These are phyloP conservation scores for Mrakiaceae sp. DNA, from an alignment of 1,284 basidiomycete species.

Conservation along the genomic window DNA sequence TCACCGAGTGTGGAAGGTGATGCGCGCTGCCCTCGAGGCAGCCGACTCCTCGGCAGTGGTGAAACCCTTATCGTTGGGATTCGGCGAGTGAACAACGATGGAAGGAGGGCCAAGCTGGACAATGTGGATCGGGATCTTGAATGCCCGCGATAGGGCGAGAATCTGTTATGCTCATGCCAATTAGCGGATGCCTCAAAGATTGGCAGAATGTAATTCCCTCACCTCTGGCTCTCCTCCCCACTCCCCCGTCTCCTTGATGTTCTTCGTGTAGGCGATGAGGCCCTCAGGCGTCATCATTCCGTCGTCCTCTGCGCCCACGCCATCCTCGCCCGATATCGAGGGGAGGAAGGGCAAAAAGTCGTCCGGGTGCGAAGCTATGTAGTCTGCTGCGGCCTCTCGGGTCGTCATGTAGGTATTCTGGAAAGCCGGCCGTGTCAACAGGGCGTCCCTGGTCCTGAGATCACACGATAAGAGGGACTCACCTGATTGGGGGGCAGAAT, in stretches of 20 bases:
- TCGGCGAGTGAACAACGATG: slow-evolving; percentile 57
- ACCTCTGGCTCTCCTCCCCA: slow-evolving; percentile 60
- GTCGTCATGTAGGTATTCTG: slow-evolving; percentile 34
- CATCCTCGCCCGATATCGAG: slow-evolving; percentile 60
- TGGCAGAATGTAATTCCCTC: slow-evolving; percentile 18
- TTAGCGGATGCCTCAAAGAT: too few species aligned
- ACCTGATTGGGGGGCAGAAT: slow-evolving; percentile 27
- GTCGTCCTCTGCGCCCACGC: slow-evolving; percentile 51
- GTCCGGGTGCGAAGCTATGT: slow-evolving; percentile 72
- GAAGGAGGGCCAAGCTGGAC: slow-evolving; percentile 72
- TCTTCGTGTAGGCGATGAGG: slow-evolving; percentile 67
- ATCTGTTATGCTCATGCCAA: background rate
- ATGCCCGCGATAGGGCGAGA: slow-evolving; percentile 43
- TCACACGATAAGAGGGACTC: slow-evolving; percentile 6
- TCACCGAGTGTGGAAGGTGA: slow-evolving; percentile 56
- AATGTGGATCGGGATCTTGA: slow-evolving; percentile 78
- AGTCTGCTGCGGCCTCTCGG: slow-evolving; percentile 63
- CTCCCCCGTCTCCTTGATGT: slow-evolving; percentile 64
- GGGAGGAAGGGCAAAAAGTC: slow-evolving; percentile 93
- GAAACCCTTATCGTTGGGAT: slow-evolving; percentile 7
- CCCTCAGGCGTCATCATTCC: slow-evolving; percentile 61
- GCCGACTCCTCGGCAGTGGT: slow-evolving; percentile 59
- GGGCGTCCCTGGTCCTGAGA: background rate
- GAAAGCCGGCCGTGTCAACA: slow-evolving; percentile 7
- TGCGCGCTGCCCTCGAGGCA: slow-evolving; percentile 57